Conservation (phyloP, 768 basidiomycete genomes). For the Thelephora aurantiotincta region DNA sequence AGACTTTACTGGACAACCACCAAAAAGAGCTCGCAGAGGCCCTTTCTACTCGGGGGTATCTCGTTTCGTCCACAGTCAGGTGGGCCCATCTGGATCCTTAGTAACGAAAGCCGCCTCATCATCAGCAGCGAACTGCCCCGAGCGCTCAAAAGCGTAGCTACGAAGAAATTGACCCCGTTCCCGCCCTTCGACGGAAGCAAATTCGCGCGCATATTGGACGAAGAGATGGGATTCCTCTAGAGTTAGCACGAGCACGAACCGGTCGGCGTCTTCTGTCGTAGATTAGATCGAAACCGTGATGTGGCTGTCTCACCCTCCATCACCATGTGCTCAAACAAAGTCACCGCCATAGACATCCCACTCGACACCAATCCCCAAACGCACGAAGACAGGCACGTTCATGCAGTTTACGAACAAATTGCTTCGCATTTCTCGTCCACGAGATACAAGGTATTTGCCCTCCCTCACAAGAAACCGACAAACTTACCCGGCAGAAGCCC, state of each 20-base stretch:
- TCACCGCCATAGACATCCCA: slow-evolving; percentile 13
- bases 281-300: neutral
- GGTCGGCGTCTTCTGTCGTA: neutral
- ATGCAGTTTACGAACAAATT: slow-evolving; percentile 73
- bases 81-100: slow-evolving; percentile 22
- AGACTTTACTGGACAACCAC: slow-evolving; percentile 82
- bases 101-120: neutral
- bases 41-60: slow-evolving; percentile 41
- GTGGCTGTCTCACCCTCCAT: neutral
- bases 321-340: slow-evolving; percentile 1
- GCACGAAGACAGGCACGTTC: slow-evolving; percentile 70
- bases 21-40: slow-evolving; percentile 78
- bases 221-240: slow-evolving; percentile 61
- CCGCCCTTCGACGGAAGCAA: slow-evolving; percentile 53
- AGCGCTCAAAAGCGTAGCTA: slow-evolving; percentile 36
- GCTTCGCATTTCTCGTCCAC: slow-evolving; percentile 82
- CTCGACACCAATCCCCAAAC: slow-evolving; percentile 34
- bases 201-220: slow-evolving; percentile 57
- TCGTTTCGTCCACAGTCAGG: slow-evolving; percentile 43
- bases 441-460: slow-evolving; percentile 58
- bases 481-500: slow-evolving; percentile 32
- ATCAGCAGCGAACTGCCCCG: slow-evolving; percentile 34
- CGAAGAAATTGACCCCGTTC: slow-evolving; percentile 35
- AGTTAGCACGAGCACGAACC: slow-evolving; percentile 4
- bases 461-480: neutral